These are phyloP conservation scores for Myrica gale DNA, from an alignment of 306 rosid genomes.

Conservation along the genomic window DNA sequence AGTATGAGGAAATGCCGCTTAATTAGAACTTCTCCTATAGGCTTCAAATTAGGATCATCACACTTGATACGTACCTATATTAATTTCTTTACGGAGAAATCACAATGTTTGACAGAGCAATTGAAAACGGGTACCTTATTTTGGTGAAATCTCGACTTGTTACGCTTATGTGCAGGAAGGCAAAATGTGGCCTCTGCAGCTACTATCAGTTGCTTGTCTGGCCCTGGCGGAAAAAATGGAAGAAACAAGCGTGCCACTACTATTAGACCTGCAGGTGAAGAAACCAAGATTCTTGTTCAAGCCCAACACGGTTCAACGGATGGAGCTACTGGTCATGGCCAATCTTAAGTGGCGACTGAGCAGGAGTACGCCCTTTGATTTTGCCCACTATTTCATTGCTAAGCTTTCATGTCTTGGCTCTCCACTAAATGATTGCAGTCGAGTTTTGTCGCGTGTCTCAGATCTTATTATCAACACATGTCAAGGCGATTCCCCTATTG, in stretches of 20 bases:
- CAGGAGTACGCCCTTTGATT: slow-evolving; percentile 42
- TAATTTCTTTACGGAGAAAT: too few relatives aligned
- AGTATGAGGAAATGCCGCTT: too few relatives aligned
- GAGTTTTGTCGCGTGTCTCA: slow-evolving; percentile 27
- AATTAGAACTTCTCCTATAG: background rate
- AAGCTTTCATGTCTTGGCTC: slow-evolving; percentile 32
- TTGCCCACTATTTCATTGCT: slow-evolving; percentile 32
- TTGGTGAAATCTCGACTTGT: background rate
- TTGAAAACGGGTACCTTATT: background rate
- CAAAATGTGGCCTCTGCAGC: slow-evolving; percentile 40
- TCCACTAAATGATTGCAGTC: slow-evolving; percentile 9
- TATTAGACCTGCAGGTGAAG: slow-evolving; percentile 39
- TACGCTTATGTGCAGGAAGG: slow-evolving; percentile 35
- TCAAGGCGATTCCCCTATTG: slow-evolving; percentile 21
- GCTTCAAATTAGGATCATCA: background rate
- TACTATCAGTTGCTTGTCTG: slow-evolving; percentile 48
- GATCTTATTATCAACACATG: slow-evolving; percentile 38
- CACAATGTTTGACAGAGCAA: background rate
- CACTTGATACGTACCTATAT: background rate
- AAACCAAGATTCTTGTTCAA: slow-evolving; percentile 36
- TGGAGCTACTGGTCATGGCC: slow-evolving; percentile 50
- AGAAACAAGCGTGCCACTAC: slow-evolving; percentile 43
- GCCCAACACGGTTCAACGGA: slow-evolving; percentile 48
- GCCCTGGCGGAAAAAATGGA: slow-evolving; percentile 56
- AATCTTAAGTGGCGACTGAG: slow-evolving; percentile 48